Evolutionary conservation across 2,329 filamentous ascomycete genomes (phyloP).

Genomic region (Acarospora socialis): DNA sequence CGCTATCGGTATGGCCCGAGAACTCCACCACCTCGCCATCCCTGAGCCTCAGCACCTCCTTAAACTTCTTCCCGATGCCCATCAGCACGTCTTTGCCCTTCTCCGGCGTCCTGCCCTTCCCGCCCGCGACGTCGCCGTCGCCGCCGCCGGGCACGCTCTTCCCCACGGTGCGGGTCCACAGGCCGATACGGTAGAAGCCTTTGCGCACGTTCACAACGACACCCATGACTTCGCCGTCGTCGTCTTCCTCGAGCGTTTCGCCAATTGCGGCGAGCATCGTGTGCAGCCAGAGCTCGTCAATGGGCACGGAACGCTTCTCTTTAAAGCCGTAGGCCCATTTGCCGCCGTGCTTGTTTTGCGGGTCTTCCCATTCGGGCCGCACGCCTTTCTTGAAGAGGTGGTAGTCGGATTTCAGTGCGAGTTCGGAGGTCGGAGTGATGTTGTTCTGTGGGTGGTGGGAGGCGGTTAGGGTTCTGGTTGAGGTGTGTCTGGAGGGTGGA

Average conservation of each 20-base stretch:
- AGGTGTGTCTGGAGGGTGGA: constrained; percentile 1
- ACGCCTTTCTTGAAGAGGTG: constrained; percentile 98
- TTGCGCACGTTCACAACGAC: constrained; percentile 98
- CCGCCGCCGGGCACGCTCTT: constrained; percentile 66
- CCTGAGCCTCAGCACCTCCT: constrained; percentile 74
- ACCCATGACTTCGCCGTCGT: constrained; percentile 93
- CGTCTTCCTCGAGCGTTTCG: constrained; percentile 86
- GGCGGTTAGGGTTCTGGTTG: constrained; percentile 4
- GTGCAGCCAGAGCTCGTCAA: constrained; percentile 92
- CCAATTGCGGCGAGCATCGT: constrained; percentile 94
- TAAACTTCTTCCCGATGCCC: constrained; percentile 80
- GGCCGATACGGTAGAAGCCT: constrained; percentile 91
- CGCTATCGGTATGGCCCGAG: constrained; percentile 88
- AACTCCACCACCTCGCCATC: constrained; percentile 74
- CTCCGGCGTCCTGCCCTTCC: constrained; percentile 62
- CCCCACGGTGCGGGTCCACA: constrained; percentile 92
- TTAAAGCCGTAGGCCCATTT: constrained; percentile 98
- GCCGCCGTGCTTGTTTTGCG: constrained; percentile 96
- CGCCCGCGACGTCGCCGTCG: constrained; percentile 55
- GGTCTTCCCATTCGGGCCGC: constrained; percentile 95
- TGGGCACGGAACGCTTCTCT: constrained; percentile 80
- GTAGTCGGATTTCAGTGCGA: constrained; percentile 96
- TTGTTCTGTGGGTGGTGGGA: constrained; percentile 58
- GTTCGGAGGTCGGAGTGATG: constrained; percentile 87
- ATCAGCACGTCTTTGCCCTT: constrained; percentile 77